Conservation (phyloP, 225 moss, liverwort and hornwort genomes). For the Physcomitrium patens region DNA sequence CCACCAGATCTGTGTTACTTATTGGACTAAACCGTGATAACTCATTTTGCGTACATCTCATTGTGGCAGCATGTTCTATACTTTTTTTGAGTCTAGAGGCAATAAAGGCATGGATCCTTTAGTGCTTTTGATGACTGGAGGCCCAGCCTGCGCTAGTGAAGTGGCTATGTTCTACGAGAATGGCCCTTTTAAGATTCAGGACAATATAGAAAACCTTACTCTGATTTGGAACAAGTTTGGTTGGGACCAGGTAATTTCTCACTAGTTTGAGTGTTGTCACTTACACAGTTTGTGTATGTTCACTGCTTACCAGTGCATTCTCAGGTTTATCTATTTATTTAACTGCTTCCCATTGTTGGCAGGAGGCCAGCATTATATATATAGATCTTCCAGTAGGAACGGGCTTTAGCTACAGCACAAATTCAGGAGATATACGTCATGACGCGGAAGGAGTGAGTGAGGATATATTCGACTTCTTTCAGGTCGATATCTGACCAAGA, state of each 20-base stretch:
- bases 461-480: constrained; percentile 81
- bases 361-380: constrained; percentile 77
- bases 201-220: constrained; percentile 66
- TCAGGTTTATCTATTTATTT: neutral
- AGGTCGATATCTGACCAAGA: constrained; percentile 43
- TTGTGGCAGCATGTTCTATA: constrained; percentile 81
- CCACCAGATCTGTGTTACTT: constrained; percentile 10
- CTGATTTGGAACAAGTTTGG: constrained; percentile 82
- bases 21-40: neutral
- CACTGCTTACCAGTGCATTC: neutral
- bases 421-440: constrained; percentile 67
- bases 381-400: constrained; percentile 86
- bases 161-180: constrained; percentile 81
- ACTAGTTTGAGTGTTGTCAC: constrained; percentile 9
- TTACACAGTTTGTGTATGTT: neutral
- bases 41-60: constrained; percentile 9
- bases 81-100: constrained; percentile 83
- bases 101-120: constrained; percentile 69
- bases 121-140: constrained; percentile 81
- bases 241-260: constrained; percentile 72
- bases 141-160: constrained; percentile 87
- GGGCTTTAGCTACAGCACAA: constrained; percentile 80
- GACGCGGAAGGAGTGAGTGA: constrained; percentile 78
- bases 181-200: constrained; percentile 79
- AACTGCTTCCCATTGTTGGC: constrained; percentile 23